Base-by-base conservation (phyloP, 1,284 basidiomycete species). In the Ustilago curta region DNA sequence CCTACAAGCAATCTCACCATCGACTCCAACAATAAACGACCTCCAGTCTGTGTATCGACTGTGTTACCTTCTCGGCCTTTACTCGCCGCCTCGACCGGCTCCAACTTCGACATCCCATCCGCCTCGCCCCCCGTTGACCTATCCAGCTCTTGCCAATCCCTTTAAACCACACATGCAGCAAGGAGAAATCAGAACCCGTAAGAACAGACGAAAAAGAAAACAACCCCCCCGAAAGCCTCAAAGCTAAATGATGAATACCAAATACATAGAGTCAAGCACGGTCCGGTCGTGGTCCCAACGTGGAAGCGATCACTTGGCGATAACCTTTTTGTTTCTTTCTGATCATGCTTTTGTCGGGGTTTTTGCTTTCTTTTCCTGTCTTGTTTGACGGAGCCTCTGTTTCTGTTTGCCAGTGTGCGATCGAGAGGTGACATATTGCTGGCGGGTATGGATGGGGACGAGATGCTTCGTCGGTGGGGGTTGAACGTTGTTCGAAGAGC, bases 241-340 rank as follows among this genome's bases (percentile, higher is more conserved):
- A 19, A 37, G 31, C 42, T 31, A 45, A 31, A 73, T 73, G 70
- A 73, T 73, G 70, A 73, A 53, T 69, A 69, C 55, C 65, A 68
- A 69, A 74, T 74, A 74, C 59, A 69, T 74, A 74, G 71, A 74
- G 71, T 74, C 71, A 74, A 74, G 71, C 71, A 74, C 71, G 71
- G 71, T 59, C 59, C 47, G 58, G 61, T 69, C 71, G 66, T 74
- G 62, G 58, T 74, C 66, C 70, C 70, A 68, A 72, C 65, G 70
- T 73, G 70, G 70, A 73, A 69, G 70, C 66, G 71, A 65, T 42
- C 61, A 69, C 58, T 55, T 74, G 65, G 71, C 70, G 70, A 73
- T 73, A 73, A 60, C 61, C 51, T 60, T 59, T 70, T 70, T 64
- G 57, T 60, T 70, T 61, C 56, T 53, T 35, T 60, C 67, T 70